phyloP scores from a whole-genome alignment of 2,329 filamentous ascomycete genomes.

The Pseudopyrenochaeta lycopersici region DNA sequence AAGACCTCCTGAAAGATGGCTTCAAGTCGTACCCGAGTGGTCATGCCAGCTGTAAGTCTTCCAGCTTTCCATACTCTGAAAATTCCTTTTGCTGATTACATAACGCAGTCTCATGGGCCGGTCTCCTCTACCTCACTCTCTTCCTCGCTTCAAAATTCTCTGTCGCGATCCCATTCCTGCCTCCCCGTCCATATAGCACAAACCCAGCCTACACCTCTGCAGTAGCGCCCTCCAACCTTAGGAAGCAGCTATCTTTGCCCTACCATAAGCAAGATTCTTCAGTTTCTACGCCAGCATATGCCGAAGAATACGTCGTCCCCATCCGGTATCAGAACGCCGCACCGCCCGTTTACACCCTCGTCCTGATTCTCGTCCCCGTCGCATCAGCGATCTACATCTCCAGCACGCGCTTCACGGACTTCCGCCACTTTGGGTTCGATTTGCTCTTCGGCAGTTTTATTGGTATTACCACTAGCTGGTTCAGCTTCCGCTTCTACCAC shows the following conservation, averaged over 20 bases:
- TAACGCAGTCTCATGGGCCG: conserved; percentile 71
- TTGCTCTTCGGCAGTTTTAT: conserved; percentile 86
- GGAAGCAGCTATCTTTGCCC: conserved; percentile 28
- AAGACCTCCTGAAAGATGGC: conserved; percentile 73
- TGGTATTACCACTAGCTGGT: conserved; percentile 74
- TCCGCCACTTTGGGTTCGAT: conserved; percentile 91
- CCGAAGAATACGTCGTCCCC: conserved; percentile 55
- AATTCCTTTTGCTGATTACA: not conserved
- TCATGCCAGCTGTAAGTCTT: conserved; percentile 70
- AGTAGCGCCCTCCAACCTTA: conserved; percentile 47
- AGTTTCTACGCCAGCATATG: conserved; percentile 24
- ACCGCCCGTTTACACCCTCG: conserved; percentile 80
- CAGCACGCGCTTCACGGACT: conserved; percentile 87
- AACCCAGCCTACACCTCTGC: conserved; percentile 61
- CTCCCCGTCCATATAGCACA: conserved; percentile 56
- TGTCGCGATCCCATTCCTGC: conserved; percentile 75
- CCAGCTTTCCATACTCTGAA: not conserved
- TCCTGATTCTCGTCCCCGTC: conserved; percentile 75
- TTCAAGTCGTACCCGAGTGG: conserved; percentile 87
- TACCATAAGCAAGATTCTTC: conserved; percentile 35
- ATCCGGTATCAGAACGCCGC: conserved; percentile 79
- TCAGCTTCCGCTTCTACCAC: conserved; percentile 87
- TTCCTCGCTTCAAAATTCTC: conserved; percentile 87
- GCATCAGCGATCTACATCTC: conserved; percentile 81
- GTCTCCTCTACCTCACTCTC: conserved; percentile 84